Evolutionary conservation across 2,329 filamentous ascomycete genomes (phyloP).

Genomic region (Lecanicillium sp.): DNA sequence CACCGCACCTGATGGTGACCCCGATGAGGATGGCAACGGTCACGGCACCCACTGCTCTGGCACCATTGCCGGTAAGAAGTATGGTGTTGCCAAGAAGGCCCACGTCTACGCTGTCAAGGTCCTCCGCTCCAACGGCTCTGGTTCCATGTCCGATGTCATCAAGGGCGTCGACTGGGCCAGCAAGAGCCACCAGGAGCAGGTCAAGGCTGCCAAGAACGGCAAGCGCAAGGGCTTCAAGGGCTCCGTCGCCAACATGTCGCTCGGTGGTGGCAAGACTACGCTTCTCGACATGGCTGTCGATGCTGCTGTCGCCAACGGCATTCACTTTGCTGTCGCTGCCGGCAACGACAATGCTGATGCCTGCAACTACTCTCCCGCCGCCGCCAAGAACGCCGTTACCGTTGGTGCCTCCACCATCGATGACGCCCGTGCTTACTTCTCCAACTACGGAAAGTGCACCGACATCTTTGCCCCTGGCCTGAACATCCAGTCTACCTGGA

Average conservation of each 20-base stretch:
- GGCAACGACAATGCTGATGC: slow-evolving; percentile 99
- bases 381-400: slow-evolving; percentile 84
- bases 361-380: slow-evolving; percentile 97
- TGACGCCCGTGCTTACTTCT: slow-evolving; percentile 98
- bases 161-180: slow-evolving; percentile 97
- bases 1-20: slow-evolving; percentile 81
- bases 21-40: slow-evolving; percentile 89
- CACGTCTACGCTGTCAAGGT: slow-evolving; percentile 97
- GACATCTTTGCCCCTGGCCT: slow-evolving; percentile 98
- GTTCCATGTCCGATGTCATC: slow-evolving; percentile 97
- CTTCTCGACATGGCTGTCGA: slow-evolving; percentile 90
- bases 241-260: slow-evolving; percentile 97
- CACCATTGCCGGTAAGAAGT: slow-evolving; percentile 96
- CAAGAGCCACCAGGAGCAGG: slow-evolving; percentile 66
- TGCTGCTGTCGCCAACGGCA: slow-evolving; percentile 80
- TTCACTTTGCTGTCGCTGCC: slow-evolving; percentile 97
- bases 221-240: slow-evolving; percentile 98
- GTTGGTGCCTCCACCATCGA: slow-evolving; percentile 90
- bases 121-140: slow-evolving; percentile 91
- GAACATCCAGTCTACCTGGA: slow-evolving; percentile 98
- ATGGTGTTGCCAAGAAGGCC: slow-evolving; percentile 99
- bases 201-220: slow-evolving; percentile 71
- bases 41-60: slow-evolving; percentile 99
- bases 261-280: slow-evolving; percentile 93
- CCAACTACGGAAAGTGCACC: slow-evolving; percentile 99